Evolutionary conservation across 495 filamentous ascomycete species (phyloP), one percentile per base, ranked within the genome.

Genomic region (Chlorociboria aeruginascens): DNA sequence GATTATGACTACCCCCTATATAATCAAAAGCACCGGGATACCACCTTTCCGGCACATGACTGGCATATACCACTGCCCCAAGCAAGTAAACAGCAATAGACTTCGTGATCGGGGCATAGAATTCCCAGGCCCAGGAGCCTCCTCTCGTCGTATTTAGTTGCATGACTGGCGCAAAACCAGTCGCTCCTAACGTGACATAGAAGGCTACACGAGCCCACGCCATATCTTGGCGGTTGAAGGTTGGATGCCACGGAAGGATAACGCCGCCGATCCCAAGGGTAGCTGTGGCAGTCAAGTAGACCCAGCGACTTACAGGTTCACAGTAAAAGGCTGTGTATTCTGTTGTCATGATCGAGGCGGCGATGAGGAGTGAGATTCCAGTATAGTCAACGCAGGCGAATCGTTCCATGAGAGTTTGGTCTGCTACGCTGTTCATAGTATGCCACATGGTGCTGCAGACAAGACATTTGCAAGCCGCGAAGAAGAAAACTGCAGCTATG

Each of bases 311-410:
- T 32, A 82, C 61, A 7, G 92, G 90, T 53, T 99, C 93, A 65
- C 90, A 94, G 64, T 99, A 97, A 66, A 99, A 97, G 32, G 90
- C 92, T 4, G 93, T 95, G 66, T 96, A 97, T 62, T 99, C 92
- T 45, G 86, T 94, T 3, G 92, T 95, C 78, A 97, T 89, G 66
- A 99, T 97, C 36, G 87, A 94, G 17, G 92, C 86, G 8, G 92
- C 93, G 39, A 99, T 90, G 17, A 99, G 78, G 45, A 99, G 71
- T 2, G 90, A 96, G 54, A 99, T 99, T 28, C 93, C 93, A 0
- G 89, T 96, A 65, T 99, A 99, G 61, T 99, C 92, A 37, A 99
- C 89, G 63, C 92, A 99, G 34, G 93, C 93, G 56, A 97, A 96
- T 46, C 88, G 81, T 60, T 95, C 92, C 74, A 99, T 82, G 40